phyloP scores from a whole-genome alignment of 257 asterid species.

The Rubia yunnanensis region DNA sequence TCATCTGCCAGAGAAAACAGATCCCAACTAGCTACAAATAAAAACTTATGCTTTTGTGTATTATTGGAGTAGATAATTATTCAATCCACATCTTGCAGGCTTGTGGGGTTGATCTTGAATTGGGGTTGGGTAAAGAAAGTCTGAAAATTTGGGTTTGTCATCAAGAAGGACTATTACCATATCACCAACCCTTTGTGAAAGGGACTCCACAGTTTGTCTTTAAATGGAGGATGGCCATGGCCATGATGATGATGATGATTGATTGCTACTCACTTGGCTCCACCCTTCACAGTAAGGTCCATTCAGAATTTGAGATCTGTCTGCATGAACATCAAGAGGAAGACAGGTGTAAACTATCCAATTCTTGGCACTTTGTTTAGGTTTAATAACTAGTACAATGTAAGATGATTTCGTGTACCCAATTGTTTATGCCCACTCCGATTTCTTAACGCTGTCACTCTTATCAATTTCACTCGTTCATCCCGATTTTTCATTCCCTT shows the following conservation, averaged over 20 bases:
- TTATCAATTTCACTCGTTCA: too few species aligned
- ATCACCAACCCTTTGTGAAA: conserved; percentile 10
- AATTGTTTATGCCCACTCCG: too few species aligned
- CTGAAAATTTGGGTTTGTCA: neutral
- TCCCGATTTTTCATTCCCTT: too few species aligned
- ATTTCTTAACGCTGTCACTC: too few species aligned
- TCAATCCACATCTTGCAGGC: neutral
- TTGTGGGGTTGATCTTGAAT: neutral
- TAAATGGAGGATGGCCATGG: conserved; percentile 22
- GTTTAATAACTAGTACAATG: neutral
- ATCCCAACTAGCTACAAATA: too few species aligned
- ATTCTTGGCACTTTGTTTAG: neutral
- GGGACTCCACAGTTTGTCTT: conserved; percentile 26
- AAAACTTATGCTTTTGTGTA: neutral
- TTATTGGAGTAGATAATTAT: neutral
- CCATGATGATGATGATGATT: neutral
- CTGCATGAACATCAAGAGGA: neutral
- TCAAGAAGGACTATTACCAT: neutral
- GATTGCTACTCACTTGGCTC: neutral
- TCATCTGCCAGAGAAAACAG: too few species aligned
- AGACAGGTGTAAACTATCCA: neutral
- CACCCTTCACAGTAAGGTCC: neutral
- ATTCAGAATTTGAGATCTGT: neutral
- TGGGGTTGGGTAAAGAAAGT: neutral
- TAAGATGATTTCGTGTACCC: neutral